phyloP scores from a whole-genome alignment of 495 filamentous ascomycete genomes.

The Filosporella fistucella region DNA sequence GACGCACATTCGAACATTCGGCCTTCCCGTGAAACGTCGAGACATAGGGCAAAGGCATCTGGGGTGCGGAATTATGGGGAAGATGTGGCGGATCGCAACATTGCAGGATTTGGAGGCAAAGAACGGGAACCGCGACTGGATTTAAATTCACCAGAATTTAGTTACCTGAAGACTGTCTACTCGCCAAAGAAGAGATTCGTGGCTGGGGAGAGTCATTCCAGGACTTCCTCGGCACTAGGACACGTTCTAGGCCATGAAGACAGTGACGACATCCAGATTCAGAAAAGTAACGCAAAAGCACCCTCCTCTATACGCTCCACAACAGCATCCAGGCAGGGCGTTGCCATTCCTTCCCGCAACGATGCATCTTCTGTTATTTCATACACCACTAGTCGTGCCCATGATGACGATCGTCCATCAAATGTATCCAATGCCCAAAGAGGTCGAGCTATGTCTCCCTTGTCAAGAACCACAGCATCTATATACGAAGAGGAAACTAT shows the following conservation, averaged over 20 bases:
- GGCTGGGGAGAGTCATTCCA: neutral
- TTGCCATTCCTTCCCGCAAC: neutral
- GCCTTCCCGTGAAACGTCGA: constrained; percentile 25
- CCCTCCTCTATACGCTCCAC: neutral
- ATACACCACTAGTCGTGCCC: constrained; percentile 1
- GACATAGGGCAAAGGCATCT: constrained; percentile 34
- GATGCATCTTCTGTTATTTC: constrained; percentile 1
- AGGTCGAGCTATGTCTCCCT: constrained; percentile 3
- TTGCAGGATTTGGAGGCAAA: constrained; percentile 18
- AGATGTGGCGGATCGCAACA: constrained; percentile 51
- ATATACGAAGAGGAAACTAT: constrained; percentile 2
- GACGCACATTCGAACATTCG: constrained; percentile 46
- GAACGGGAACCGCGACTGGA: constrained; percentile 1
- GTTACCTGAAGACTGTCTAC: constrained; percentile 19
- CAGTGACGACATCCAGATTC: constrained; percentile 6
- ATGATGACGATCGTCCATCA: constrained; percentile 8
- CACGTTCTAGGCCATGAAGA: constrained; percentile 7
- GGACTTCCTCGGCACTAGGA: constrained; percentile 1
- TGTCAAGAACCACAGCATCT: neutral
- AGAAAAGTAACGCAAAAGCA: neutral
- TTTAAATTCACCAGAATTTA: constrained; percentile 18
- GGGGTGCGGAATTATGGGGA: constrained; percentile 46
- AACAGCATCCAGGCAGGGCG: neutral
- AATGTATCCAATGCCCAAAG: neutral
- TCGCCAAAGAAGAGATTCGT: neutral